Percentiles rank a stretch among this genome's conserved stretches.
phyloP scores from a whole-genome alignment of 2,329 filamentous ascomycete species.

The Penicillium italicum region DNA sequence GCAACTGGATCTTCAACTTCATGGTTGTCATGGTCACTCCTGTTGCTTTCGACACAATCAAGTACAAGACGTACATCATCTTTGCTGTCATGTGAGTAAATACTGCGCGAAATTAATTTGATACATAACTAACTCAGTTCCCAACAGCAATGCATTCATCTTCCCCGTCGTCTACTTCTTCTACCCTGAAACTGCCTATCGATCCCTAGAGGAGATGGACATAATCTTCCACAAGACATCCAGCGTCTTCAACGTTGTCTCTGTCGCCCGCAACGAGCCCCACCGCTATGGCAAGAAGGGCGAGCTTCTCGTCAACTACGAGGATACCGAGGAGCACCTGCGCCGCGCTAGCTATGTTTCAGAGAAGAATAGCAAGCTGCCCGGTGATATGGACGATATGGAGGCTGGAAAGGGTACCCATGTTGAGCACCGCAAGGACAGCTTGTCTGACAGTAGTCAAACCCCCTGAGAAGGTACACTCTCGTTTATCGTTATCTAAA shows the following conservation, averaged over 20 bases:
- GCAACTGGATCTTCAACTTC: conserved; percentile 52
- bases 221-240: conserved; percentile 57
- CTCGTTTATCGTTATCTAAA: neutral
- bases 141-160: conserved; percentile 48
- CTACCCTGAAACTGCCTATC: conserved; percentile 57
- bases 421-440: conserved; percentile 17
- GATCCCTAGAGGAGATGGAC: conserved; percentile 64
- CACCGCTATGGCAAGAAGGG: conserved; percentile 56
- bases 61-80: conserved; percentile 53
- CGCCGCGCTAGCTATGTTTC: conserved; percentile 25
- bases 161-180: conserved; percentile 56
- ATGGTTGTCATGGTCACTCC: conserved; percentile 64
- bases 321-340: conserved; percentile 39
- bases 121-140: neutral
- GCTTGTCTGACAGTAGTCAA: conserved; percentile 21
- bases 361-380: conserved; percentile 14
- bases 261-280: conserved; percentile 50
- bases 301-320: conserved; percentile 53
- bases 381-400: conserved; percentile 9
- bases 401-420: conserved; percentile 22
- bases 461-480: conserved; percentile 17
- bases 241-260: conserved; percentile 48
- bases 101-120: neutral
- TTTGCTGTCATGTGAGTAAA: conserved; percentile 48
- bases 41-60: conserved; percentile 53